phyloP scores from a whole-genome alignment of 495 filamentous ascomycete species.

The Talaromyces ruber region DNA sequence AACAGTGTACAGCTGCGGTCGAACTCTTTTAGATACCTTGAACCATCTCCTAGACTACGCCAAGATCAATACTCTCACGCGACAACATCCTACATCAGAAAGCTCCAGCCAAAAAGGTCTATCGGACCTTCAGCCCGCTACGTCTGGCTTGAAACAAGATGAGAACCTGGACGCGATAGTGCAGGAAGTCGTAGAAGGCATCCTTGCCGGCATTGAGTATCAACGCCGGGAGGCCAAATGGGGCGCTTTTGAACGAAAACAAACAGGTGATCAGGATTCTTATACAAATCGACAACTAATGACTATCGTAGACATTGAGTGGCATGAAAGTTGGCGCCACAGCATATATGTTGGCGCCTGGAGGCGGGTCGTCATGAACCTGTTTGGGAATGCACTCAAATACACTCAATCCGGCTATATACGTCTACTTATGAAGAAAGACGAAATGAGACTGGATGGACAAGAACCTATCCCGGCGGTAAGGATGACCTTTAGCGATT shows the following conservation, averaged over 20 bases:
- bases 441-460: not conserved
- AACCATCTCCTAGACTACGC: not conserved
- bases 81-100: not conserved
- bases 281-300: not conserved
- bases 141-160: not conserved
- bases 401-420: not conserved
- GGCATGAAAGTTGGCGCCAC: not conserved
- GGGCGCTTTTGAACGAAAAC: not conserved
- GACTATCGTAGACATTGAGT: not conserved
- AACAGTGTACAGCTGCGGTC: constrained; percentile 57
- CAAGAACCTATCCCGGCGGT: not conserved
- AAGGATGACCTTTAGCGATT: not conserved
- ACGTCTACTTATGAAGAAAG: not conserved
- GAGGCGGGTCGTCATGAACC: not conserved
- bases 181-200: not conserved
- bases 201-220: not conserved
- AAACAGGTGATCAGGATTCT: not conserved
- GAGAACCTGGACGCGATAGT: not conserved
- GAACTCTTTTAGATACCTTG: constrained; percentile 50
- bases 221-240: not conserved
- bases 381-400: not conserved
- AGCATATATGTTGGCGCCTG: not conserved
- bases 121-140: not conserved
- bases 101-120: not conserved
- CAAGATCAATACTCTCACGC: not conserved